phyloP scores from a whole-genome alignment of 495 filamentous ascomycete genomes.

The Coniosporium apollinis region DNA sequence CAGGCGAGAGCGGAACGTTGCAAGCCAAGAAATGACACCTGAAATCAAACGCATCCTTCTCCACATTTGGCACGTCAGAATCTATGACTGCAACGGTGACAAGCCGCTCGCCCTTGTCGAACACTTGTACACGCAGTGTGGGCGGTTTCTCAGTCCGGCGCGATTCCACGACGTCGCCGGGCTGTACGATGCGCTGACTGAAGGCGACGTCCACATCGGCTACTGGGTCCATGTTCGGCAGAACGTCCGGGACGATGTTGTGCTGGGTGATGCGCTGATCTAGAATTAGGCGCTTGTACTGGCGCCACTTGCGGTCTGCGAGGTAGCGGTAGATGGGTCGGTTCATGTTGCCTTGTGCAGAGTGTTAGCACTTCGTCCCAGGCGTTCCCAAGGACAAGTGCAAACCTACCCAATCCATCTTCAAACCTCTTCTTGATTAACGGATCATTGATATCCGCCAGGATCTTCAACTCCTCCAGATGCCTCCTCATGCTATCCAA shows the following conservation, averaged over 20 bases:
- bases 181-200: constrained; percentile 42
- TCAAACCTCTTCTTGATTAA: constrained; percentile 89
- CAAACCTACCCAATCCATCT: constrained; percentile 64
- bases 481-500: constrained; percentile 54
- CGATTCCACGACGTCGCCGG: constrained; percentile 64
- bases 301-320: constrained; percentile 72
- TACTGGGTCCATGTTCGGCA: constrained; percentile 63
- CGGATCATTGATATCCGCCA: constrained; percentile 92
- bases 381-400: not conserved
- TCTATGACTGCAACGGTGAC: constrained; percentile 77
- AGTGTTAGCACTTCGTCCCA: too few relatives aligned
- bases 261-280: constrained; percentile 81
- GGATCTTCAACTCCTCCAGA: constrained; percentile 68
- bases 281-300: constrained; percentile 56
- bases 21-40: constrained; percentile 72
- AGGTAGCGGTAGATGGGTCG: constrained; percentile 93
- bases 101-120: constrained; percentile 62
- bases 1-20: constrained; percentile 44
- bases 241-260: constrained; percentile 80
- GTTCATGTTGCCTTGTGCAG: constrained; percentile 63
- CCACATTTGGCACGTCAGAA: constrained; percentile 69
- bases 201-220: constrained; percentile 71
- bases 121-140: constrained; percentile 66
- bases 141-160: constrained; percentile 48
- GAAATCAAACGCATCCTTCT: constrained; percentile 59